These are phyloP conservation scores for Plasmodium falciparum DNA, from an alignment of 169 alveolate species.

Conservation along the genomic window DNA sequence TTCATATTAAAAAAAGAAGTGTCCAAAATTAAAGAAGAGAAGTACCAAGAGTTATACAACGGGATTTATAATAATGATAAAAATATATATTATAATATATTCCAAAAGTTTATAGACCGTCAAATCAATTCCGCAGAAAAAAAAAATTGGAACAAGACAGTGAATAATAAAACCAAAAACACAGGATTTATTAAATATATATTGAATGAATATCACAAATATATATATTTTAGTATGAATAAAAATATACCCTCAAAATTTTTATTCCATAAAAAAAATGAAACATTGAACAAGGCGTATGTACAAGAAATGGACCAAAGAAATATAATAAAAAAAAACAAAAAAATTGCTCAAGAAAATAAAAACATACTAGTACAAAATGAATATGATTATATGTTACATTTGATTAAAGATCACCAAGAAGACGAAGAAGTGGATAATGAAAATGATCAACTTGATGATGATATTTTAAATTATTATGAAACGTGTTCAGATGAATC, in stretches of 20 bases:
- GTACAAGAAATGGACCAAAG: not conserved
- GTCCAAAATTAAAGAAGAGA: slow-evolving; percentile 17
- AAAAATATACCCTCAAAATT: slow-evolving; percentile 18
- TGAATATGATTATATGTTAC: slow-evolving; percentile 30
- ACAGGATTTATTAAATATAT: slow-evolving; percentile 5
- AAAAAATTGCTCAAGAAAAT: slow-evolving; percentile 2
- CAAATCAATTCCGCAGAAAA: not conserved
- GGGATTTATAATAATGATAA: slow-evolving; percentile 38
- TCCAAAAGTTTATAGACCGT: not conserved
- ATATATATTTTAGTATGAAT: slow-evolving; percentile 20
- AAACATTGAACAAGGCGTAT: not conserved
- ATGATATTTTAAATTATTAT: not conserved
- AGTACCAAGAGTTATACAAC: slow-evolving; percentile 3
- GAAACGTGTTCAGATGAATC: not conserved
- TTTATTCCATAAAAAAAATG: not conserved
- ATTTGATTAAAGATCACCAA: slow-evolving; percentile 18
- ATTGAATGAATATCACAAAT: slow-evolving; percentile 35
- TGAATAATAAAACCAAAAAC: slow-evolving; percentile 8
- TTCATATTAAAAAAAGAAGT: slow-evolving; percentile 6
- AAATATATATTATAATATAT: not conserved
- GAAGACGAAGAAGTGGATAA: slow-evolving; percentile 27
- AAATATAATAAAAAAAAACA: not conserved
- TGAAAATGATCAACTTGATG: not conserved
- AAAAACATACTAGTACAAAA: not conserved
- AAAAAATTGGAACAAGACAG: not conserved